Base-by-base conservation (phyloP, 306 rosid species). In the Lathyrus sativus region DNA sequence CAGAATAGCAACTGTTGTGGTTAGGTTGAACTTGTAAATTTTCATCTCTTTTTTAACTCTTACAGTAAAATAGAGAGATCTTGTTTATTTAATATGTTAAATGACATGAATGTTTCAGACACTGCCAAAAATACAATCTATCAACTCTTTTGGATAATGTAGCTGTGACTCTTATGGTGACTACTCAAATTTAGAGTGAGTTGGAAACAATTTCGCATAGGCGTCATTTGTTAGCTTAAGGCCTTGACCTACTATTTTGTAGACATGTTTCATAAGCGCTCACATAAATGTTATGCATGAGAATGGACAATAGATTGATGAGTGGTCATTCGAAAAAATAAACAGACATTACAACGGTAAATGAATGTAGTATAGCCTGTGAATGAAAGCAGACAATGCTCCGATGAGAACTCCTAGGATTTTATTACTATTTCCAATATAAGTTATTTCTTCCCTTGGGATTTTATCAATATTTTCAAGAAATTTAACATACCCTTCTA, bases 1-100 rank as follows among this genome's bases (percentile, higher is more conserved):
- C 96, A 89, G 70, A 93, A 90, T 65, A 82, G 76, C 83, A 85
- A 85, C 81, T 93, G 98, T 48, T 93, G 97, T 81, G 92, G 96
- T 78, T 93, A 80, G 80, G 75, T 59, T 51, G 14, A 72, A 35
- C 43, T 53, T 72, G 45, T 71, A 56, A 31, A 58, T 55, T 63
- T 15, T 41, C 64, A 35, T 64, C 48, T 61, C 64, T 68, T 42
- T 76, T 74, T 70, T 63, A 71, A 44, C 61, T 76, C 68, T 56
- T 70, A 63, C 18, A 63, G 44, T 62, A 75, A 70, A 33, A 64
- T 49, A 61, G 78, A 69, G 64, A 61, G 76, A 64, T 77, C 70
- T 7, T 72, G 68, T 69, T 43, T 70, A 68, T 49, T 44, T 67
- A 72, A 79, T 63, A 13, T 72, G 61, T 42, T 65, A 55, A 57